Evolutionary conservation across 805 yeast species (phyloP).

Genomic region (Starmerella floris): DNA sequence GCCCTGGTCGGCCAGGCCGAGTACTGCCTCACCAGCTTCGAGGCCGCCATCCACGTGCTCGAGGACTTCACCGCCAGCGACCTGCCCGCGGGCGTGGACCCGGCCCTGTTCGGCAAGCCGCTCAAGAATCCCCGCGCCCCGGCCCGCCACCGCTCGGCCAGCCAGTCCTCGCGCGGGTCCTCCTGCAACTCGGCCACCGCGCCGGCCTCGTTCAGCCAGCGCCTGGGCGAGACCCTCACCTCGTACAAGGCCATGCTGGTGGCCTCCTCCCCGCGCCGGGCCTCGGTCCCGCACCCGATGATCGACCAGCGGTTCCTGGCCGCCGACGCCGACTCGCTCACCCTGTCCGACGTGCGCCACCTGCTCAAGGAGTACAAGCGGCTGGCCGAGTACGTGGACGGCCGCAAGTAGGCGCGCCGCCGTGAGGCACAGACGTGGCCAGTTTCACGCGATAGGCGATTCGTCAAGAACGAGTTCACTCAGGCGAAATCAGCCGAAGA

Average conservation of each 20-base stretch:
- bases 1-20: slow-evolving; percentile 29
- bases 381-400: slow-evolving; percentile 22
- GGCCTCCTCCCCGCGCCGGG: background rate
- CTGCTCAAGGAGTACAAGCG: slow-evolving; percentile 30
- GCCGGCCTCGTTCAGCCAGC: slow-evolving; percentile 21
- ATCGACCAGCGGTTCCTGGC: slow-evolving; percentile 17
- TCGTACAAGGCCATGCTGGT: slow-evolving; percentile 14
- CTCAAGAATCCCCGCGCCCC: slow-evolving; percentile 12
- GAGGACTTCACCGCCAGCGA: slow-evolving; percentile 27
- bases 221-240: slow-evolving; percentile 26
- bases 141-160: slow-evolving; percentile 11
- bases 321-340: slow-evolving; percentile 25
- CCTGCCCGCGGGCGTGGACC: slow-evolving; percentile 24
- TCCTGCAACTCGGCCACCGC: slow-evolving; percentile 15
- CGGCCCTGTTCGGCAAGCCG: slow-evolving; percentile 17
- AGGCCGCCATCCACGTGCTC: slow-evolving; percentile 31
- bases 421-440: too few species aligned
- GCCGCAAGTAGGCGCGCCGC: background rate
- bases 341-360: slow-evolving; percentile 27
- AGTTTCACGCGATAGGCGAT: too few species aligned
- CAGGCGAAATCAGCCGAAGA: too few species aligned
- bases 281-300: slow-evolving; percentile 7
- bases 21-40: slow-evolving; percentile 34
- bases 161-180: slow-evolving; percentile 25
- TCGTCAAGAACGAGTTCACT: too few species aligned